phyloP scores from a whole-genome alignment of 805 yeast species.

The Ogataea dorogensis region DNA sequence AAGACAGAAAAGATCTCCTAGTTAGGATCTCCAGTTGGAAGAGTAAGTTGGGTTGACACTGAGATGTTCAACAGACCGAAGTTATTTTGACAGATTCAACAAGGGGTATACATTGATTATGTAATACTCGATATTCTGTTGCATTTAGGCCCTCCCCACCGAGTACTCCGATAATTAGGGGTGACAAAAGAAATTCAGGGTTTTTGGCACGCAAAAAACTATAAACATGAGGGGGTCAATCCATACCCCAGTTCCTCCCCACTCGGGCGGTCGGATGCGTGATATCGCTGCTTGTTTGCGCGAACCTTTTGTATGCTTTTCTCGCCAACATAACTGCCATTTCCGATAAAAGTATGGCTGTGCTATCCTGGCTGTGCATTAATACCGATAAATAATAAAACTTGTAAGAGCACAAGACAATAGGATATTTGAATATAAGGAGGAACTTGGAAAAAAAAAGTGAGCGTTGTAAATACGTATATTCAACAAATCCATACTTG shows the following conservation, averaged over 20 bases:
- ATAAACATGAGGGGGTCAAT: constrained; percentile 6
- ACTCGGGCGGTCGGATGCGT: not conserved
- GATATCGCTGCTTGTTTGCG: no score
- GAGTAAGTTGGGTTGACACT: no score
- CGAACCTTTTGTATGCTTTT: no score
- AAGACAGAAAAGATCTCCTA: no score
- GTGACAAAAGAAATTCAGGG: constrained; percentile 2
- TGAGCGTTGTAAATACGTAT: constrained; percentile 1
- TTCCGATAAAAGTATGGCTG: constrained; percentile 8
- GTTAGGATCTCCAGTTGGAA: no score
- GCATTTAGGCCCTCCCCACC: constrained; percentile 7
- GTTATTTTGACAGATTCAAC: constrained; percentile 1
- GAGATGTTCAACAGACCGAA: no score
- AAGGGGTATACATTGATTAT: constrained; percentile 1
- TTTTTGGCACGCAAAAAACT: not conserved
- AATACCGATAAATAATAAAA: constrained; percentile 16
- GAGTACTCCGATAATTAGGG: constrained; percentile 12
- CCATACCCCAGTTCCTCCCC: no score
- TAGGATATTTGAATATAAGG: constrained; percentile 8
- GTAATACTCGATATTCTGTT: not conserved
- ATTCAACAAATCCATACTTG: not conserved
- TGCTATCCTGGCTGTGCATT: constrained; percentile 10
- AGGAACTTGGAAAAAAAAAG: constrained; percentile 4
- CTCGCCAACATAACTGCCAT: no score
- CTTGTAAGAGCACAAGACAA: constrained; percentile 7